These are phyloP conservation scores for Ceratocystiopsis brevicomis DNA, from an alignment of 2,329 filamentous ascomycete species.

Conservation along the genomic window DNA sequence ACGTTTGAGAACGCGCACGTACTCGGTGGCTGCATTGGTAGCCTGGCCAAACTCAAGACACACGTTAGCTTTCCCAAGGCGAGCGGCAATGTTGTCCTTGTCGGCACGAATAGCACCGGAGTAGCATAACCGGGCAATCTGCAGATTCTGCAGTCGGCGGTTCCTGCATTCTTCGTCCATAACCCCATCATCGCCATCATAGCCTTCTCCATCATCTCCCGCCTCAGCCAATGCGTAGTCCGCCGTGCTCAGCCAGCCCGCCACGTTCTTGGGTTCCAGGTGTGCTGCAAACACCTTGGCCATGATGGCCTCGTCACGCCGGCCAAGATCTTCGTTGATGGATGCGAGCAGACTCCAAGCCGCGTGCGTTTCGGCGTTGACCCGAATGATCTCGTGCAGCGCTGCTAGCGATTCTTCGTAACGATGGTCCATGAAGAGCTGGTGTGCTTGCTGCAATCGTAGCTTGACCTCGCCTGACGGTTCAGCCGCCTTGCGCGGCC, in stretches of 20 bases:
- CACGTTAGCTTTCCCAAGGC: conserved; percentile 39
- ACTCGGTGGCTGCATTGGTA: conserved; percentile 35
- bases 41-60: conserved; percentile 36
- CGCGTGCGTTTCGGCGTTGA: conserved; percentile 47
- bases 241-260: conserved; percentile 40
- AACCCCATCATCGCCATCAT: conserved; percentile 14
- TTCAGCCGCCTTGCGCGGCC: conserved; percentile 42
- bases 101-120: conserved; percentile 40
- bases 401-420: conserved; percentile 40
- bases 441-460: conserved; percentile 45
- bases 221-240: conserved; percentile 34
- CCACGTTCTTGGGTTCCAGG: conserved; percentile 39
- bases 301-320: conserved; percentile 36
- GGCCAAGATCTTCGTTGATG: conserved; percentile 40
- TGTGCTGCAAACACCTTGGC: conserved; percentile 44
- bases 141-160: conserved; percentile 23
- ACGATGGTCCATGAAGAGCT: conserved; percentile 44
- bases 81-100: conserved; percentile 34
- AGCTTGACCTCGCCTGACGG: conserved; percentile 53
- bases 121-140: conserved; percentile 39
- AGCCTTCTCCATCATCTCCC: conserved; percentile 19
- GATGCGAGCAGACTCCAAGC: conserved; percentile 45
- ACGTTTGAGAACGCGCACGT: conserved; percentile 32
- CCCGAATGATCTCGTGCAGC: conserved; percentile 44
- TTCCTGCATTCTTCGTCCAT: conserved; percentile 21